Conservation (phyloP, 495 filamentous ascomycete species). For the Hyaloscypha bicolor region DNA sequence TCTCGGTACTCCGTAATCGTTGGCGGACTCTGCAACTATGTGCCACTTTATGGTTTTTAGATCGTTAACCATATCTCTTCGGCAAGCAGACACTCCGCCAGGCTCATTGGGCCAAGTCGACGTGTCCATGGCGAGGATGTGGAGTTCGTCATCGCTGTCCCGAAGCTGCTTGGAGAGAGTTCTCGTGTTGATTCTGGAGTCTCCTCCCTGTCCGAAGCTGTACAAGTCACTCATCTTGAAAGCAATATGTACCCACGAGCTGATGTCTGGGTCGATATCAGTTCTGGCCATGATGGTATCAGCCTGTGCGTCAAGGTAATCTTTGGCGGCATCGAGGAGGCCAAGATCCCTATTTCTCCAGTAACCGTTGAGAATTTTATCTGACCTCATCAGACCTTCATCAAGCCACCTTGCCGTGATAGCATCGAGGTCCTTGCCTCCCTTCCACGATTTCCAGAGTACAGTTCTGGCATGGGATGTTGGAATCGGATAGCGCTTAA, state of each 20-base stretch:
- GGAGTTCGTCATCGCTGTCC: slow-evolving; percentile 58
- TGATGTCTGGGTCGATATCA: slow-evolving; percentile 60
- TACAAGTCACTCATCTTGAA: slow-evolving; percentile 64
- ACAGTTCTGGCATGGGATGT: slow-evolving; percentile 60
- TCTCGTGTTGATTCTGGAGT: slow-evolving; percentile 48
- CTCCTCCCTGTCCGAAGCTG: slow-evolving; percentile 63
- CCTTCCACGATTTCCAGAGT: slow-evolving; percentile 67
- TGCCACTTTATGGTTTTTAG: slow-evolving; percentile 64
- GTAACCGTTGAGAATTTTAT: slow-evolving; percentile 55
- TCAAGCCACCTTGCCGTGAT: slow-evolving; percentile 64
- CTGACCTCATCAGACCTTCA: slow-evolving; percentile 57
- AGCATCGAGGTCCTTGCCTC: slow-evolving; percentile 55
- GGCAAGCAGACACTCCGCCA: slow-evolving; percentile 67
- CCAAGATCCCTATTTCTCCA: slow-evolving; percentile 59
- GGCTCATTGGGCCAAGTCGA: slow-evolving; percentile 68
- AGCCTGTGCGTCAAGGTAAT: slow-evolving; percentile 53
- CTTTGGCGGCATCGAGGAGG: slow-evolving; percentile 51
- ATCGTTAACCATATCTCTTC: slow-evolving; percentile 66
- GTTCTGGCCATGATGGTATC: slow-evolving; percentile 62
- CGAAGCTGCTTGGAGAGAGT: slow-evolving; percentile 39
- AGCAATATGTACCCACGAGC: slow-evolving; percentile 59
- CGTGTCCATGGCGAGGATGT: slow-evolving; percentile 64
- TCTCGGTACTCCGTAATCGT: slow-evolving; percentile 65
- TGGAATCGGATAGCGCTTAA: slow-evolving; percentile 53
- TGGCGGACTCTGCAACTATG: slow-evolving; percentile 65